Percentiles rank a stretch among this genome's conserved stretches.
Conservation (phyloP, 148 eudicot species). For the Chenopodium berlandieri region DNA sequence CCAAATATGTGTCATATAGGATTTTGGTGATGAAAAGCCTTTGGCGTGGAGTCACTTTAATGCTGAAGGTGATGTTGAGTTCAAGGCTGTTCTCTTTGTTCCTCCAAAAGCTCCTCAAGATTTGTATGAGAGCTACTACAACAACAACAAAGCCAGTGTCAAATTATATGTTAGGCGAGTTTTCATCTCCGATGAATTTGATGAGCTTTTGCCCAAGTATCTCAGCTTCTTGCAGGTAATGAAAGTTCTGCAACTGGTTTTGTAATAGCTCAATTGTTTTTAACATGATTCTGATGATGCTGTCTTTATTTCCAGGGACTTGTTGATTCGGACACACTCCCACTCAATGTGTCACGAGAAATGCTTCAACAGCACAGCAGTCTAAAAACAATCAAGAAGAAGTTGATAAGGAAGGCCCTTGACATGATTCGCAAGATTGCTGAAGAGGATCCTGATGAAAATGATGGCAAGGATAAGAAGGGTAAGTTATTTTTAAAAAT, state of each 20-base stretch:
- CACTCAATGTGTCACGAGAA: constrained; percentile 97
- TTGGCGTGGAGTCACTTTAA: constrained; percentile 92
- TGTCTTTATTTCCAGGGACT: constrained; percentile 62
- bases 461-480: constrained; percentile 67
- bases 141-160: constrained; percentile 79
- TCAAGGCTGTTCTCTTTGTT: constrained; percentile 91
- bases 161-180: constrained; percentile 91
- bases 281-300: constrained; percentile 19
- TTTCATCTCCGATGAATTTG: constrained; percentile 97
- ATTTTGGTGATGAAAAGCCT: constrained; percentile 90
- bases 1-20: constrained; percentile 39
- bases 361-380: constrained; percentile 99
- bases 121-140: constrained; percentile 96
- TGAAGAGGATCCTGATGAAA: constrained; percentile 95
- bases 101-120: constrained; percentile 98
- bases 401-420: constrained; percentile 94
- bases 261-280: not conserved
- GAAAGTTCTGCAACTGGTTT: not conserved
- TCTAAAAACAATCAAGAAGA: constrained; percentile 97
- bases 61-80: constrained; percentile 99
- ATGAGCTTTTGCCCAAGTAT: constrained; percentile 94
- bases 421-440: constrained; percentile 99
- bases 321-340: constrained; percentile 96
- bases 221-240: constrained; percentile 82
- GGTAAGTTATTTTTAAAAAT: constrained; percentile 38